Base-by-base conservation (phyloP, 257 asterid genomes). In the Echites panduratus region DNA sequence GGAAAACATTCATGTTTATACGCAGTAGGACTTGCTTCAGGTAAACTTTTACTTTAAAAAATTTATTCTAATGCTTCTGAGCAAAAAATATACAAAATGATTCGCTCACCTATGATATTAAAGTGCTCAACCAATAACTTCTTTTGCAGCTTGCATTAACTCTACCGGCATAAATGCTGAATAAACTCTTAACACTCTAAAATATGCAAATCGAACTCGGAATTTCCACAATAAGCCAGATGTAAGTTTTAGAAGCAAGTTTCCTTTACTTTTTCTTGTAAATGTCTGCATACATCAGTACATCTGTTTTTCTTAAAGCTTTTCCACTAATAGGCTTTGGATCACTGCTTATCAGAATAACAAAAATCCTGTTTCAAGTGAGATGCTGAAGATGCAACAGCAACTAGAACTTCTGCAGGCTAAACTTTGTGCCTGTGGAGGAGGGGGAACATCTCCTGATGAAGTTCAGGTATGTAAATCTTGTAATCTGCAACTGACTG, bases 131-230 rank as follows among this genome's bases (percentile, higher is more conserved):
- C 48, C 45, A 59, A 59, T 65, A 12, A 52, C 13, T 50, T 54
- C 3, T 84, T 79, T 70, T 76, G 63, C 90, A 95, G 99, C 99
- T 8, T 95, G 99, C 87, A 89, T 95, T 62, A 95, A 98, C 82
- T 98, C 99, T 66, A 98, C 99, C 44, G 99, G 92, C 78, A 95
- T 95, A 85, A 95, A 95, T 78, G 99, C 98, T 7, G 99, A 95
- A 76, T 98, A 95, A 89, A 95, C 99, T 70, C 95, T 95, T 4
- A 95, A 95, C 85, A 95, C 99, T 29, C 87, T 95, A 67, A 95
- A 95, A 77, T 95, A 95, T 80, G 99, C 99, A 49, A 95, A 95
- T 77, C 98, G 99, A 58, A 98, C 99, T 77, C 92, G 99, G 70
- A 95, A 95, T 85, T 92, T 95, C 79, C 98, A 87, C 87, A 95